phyloP scores from a whole-genome alignment of 169 alveolate genomes.

The Amoebophrya sp. region DNA sequence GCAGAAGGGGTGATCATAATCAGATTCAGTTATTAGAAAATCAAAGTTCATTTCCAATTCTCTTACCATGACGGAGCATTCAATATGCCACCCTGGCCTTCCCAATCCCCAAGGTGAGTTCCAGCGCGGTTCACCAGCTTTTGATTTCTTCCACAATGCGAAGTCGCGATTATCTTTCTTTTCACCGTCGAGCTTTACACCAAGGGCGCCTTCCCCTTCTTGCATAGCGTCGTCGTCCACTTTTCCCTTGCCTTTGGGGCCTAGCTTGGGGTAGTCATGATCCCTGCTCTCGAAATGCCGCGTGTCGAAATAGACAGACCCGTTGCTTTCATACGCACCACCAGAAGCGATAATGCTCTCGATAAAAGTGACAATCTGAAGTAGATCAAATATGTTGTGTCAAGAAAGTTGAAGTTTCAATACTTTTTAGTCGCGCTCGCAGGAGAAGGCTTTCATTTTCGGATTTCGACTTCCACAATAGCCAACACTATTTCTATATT shows the following conservation, averaged over 20 bases:
- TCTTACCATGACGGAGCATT: conserved; percentile 83
- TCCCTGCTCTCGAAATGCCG: not conserved
- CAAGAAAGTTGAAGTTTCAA: too few relatives aligned
- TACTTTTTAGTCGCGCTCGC: too few relatives aligned
- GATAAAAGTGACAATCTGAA: conserved; percentile 45
- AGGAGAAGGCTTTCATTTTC: too few relatives aligned
- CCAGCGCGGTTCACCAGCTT: conserved; percentile 96
- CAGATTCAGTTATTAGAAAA: not conserved
- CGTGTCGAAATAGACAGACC: conserved; percentile 50
- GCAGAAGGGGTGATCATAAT: not conserved
- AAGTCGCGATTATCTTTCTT: conserved; percentile 88
- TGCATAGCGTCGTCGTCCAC: conserved; percentile 25
- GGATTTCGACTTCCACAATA: not conserved
- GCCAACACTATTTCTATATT: not conserved
- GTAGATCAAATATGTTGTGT: too few relatives aligned
- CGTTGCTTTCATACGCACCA: conserved; percentile 49
- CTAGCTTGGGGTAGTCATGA: conserved; percentile 8
- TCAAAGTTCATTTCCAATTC: not conserved
- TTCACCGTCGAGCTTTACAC: conserved; percentile 55
- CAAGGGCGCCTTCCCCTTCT: conserved; percentile 50
- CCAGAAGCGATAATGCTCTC: conserved; percentile 38
- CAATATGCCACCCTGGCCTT: conserved; percentile 99
- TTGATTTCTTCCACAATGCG: conserved; percentile 96
- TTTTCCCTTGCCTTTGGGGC: not conserved
- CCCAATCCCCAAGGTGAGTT: conserved; percentile 97